Evolutionary conservation across 2,329 filamentous ascomycete genomes (phyloP).

Genomic region (Hypoxylon sp.): DNA sequence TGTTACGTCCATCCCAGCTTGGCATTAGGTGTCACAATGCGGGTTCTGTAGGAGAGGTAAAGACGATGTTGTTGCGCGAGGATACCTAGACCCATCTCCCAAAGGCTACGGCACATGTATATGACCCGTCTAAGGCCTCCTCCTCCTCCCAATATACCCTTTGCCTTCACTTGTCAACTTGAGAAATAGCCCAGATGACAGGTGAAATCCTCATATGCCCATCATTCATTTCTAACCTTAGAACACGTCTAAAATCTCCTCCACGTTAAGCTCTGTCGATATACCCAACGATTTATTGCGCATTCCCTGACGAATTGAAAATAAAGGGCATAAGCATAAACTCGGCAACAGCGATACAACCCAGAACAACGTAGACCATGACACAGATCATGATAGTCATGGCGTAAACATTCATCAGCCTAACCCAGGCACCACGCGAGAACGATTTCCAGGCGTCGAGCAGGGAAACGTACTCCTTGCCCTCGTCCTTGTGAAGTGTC

Average conservation of each 20-base stretch:
- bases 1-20: no score
- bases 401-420: conserved; percentile 78
- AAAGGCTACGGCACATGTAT: no score
- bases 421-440: conserved; percentile 75
- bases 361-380: not conserved
- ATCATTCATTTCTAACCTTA: not conserved
- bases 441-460: conserved; percentile 83
- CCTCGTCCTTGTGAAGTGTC: conserved; percentile 75
- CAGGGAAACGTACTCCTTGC: conserved; percentile 76
- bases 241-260: not conserved
- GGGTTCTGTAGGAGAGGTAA: no score
- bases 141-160: no score
- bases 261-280: not conserved
- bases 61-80: no score
- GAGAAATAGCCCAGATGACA: not conserved
- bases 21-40: no score
- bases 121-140: no score
- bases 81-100: no score
- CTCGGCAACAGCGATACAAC: conserved; percentile 1
- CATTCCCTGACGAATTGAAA: not conserved
- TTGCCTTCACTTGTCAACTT: not conserved
- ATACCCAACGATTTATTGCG: not conserved
- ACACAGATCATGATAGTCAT: conserved; percentile 63
- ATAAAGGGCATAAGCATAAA: not conserved
- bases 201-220: not conserved